phyloP scores from a whole-genome alignment of 768 basidiomycete genomes.

The Suillus tomentosus region DNA sequence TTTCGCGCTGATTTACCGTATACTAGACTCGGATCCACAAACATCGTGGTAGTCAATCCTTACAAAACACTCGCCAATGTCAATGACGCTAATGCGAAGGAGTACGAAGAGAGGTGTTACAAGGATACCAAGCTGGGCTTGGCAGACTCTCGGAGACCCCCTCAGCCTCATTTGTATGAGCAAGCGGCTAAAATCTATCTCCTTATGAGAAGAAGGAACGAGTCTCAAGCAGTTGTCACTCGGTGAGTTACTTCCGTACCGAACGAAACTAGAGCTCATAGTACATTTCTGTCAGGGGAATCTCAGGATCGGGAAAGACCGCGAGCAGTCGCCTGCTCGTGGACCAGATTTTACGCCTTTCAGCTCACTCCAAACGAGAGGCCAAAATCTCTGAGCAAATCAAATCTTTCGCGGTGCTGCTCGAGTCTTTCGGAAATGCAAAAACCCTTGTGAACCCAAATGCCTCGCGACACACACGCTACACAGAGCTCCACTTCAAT shows the following conservation, averaged over 20 bases:
- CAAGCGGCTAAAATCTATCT: constrained; percentile 61
- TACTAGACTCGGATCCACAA: constrained; percentile 49
- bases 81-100: constrained; percentile 57
- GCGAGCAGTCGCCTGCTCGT: constrained; percentile 52
- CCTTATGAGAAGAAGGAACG: constrained; percentile 53
- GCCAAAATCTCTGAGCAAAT: constrained; percentile 54
- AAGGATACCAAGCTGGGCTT: constrained; percentile 50
- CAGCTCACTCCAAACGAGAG: constrained; percentile 59
- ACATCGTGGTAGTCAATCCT: constrained; percentile 62
- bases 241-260: constrained; percentile 42
- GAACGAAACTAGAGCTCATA: constrained; percentile 10
- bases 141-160: constrained; percentile 37
- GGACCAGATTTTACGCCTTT: constrained; percentile 61
- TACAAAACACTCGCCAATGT: constrained; percentile 56
- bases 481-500: constrained; percentile 64
- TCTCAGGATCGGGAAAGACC: constrained; percentile 66
- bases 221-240: constrained; percentile 59
- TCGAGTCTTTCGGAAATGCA: constrained; percentile 67
- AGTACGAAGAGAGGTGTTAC: constrained; percentile 58
- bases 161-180: constrained; percentile 65
- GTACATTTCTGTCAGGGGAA: constrained; percentile 45
- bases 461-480: constrained; percentile 62
- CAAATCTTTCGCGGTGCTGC: constrained; percentile 52
- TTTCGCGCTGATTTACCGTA: constrained; percentile 61
- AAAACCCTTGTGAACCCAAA: constrained; percentile 65